Evolutionary conservation across 1,139 yeast genomes (phyloP).

Genomic region (Saccharomyces hybrid): DNA sequence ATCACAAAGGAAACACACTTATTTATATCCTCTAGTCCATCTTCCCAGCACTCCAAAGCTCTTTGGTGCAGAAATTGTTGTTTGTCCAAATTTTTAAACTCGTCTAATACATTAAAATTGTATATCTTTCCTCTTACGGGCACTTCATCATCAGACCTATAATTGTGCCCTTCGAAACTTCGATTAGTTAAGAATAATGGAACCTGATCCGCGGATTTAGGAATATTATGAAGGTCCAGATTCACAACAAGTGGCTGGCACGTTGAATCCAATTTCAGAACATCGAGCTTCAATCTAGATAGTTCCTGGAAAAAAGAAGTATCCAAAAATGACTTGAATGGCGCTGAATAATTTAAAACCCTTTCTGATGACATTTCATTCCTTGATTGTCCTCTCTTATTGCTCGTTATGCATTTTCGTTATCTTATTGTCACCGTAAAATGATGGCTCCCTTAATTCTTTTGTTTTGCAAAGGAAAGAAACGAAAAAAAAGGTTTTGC

Average conservation of each 20-base stretch:
- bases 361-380: conserved; percentile 3
- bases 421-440: not conserved
- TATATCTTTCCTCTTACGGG: conserved; percentile 19
- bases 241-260: conserved; percentile 28
- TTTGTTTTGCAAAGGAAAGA: not conserved
- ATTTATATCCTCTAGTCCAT: conserved; percentile 19
- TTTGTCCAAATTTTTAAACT: conserved; percentile 65
- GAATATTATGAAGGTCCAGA: conserved; percentile 32
- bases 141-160: conserved; percentile 3
- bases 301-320: conserved; percentile 76
- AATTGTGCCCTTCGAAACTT: conserved; percentile 30
- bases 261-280: conserved; percentile 27
- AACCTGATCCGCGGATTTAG: conserved; percentile 33
- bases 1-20: conserved; percentile 39
- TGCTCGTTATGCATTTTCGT: not conserved
- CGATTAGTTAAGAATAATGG: conserved; percentile 36
- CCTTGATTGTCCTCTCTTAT: not conserved
- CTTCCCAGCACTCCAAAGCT: conserved; percentile 32
- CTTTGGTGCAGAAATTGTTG: conserved; percentile 43
- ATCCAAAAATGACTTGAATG: conserved; percentile 68
- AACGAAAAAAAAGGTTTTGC: too few species aligned
- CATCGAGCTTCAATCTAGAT: conserved; percentile 33
- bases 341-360: conserved; percentile 38
- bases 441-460: not conserved
- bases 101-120: conserved; percentile 79